Percentiles rank a stretch among this genome's conserved stretches.
These are phyloP conservation scores for Leishmania aethiopica DNA, from an alignment of 208 protist species.

Conservation along the genomic window DNA sequence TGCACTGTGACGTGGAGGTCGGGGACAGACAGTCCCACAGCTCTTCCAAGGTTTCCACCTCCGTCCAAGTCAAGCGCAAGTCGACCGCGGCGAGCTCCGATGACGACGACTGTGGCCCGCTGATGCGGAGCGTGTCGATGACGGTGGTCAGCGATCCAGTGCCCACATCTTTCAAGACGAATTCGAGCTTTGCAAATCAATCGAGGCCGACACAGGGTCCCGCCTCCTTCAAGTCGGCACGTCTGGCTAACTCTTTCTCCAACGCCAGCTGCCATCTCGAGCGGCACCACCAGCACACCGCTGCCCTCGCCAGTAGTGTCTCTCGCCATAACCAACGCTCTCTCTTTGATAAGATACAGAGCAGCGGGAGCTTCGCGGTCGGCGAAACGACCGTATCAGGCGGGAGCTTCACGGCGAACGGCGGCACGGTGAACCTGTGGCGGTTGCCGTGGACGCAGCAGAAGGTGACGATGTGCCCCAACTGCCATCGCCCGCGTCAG, in stretches of 20 bases:
- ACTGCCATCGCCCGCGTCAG: constrained; percentile 48
- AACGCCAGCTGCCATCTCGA: constrained; percentile 13
- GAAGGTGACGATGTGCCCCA: constrained; percentile 49
- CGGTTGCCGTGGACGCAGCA: constrained; percentile 50
- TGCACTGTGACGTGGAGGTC: constrained; percentile 4
- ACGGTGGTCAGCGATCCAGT: constrained; percentile 47
- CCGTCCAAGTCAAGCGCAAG: constrained; percentile 16
- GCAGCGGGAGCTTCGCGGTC: constrained; percentile 16
- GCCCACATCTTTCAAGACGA: constrained; percentile 42
- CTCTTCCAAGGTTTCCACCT: constrained; percentile 8
- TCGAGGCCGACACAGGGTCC: neutral
- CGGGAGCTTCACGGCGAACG: constrained; percentile 7
- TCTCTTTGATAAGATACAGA: constrained; percentile 20
- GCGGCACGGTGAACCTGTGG: constrained; percentile 39
- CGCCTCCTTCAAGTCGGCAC: constrained; percentile 10
- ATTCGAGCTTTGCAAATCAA: constrained; percentile 24
- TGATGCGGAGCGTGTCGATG: constrained; percentile 21
- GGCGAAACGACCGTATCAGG: constrained; percentile 3
- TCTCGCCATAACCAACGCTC: constrained; percentile 19
- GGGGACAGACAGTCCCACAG: neutral
- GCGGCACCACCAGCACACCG: constrained; percentile 15
- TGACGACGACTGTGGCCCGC: constrained; percentile 1
- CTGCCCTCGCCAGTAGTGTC: constrained; percentile 17
- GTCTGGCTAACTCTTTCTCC: constrained; percentile 8
- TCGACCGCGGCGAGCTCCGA: constrained; percentile 15